These are phyloP conservation scores for Chaetomium strumarium DNA, from an alignment of 2,329 filamentous ascomycete genomes.

Conservation along the genomic window DNA sequence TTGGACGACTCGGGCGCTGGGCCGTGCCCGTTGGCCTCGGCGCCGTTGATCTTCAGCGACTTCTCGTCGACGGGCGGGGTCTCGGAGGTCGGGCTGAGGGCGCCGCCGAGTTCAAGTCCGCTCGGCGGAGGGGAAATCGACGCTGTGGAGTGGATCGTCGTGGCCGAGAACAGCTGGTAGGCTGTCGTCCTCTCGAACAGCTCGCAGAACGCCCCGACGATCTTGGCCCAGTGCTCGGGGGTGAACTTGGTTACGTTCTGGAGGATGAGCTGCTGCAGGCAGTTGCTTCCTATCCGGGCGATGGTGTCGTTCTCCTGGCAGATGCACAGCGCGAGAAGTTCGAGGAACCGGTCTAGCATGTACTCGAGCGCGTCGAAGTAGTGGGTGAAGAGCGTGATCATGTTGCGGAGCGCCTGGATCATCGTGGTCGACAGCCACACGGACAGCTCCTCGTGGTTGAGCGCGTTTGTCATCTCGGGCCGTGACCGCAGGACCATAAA, in stretches of 20 bases:
- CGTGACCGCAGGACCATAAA: slow-evolving; percentile 97
- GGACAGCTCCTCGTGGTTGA: slow-evolving; percentile 93
- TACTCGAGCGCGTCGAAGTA: slow-evolving; percentile 95
- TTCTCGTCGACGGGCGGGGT: slow-evolving; percentile 43
- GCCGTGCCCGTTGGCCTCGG: slow-evolving; percentile 36
- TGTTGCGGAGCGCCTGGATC: slow-evolving; percentile 96
- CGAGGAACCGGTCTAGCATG: slow-evolving; percentile 96
- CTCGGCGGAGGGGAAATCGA: slow-evolving; percentile 48
- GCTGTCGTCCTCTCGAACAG: slow-evolving; percentile 93
- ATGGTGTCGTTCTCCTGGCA: slow-evolving; percentile 99
- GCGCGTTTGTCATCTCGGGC: slow-evolving; percentile 90
- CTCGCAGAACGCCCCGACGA: slow-evolving; percentile 92
- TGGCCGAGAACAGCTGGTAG: slow-evolving; percentile 89
- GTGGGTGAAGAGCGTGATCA: slow-evolving; percentile 98
- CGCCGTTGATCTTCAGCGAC: slow-evolving; percentile 56
- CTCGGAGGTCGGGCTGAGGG: slow-evolving; percentile 38
- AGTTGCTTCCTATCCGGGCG: slow-evolving; percentile 95
- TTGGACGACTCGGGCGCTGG: slow-evolving; percentile 32
- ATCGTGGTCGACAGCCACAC: slow-evolving; percentile 99
- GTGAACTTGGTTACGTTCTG: slow-evolving; percentile 94
- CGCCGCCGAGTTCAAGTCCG: slow-evolving; percentile 45
- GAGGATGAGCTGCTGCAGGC: slow-evolving; percentile 89
- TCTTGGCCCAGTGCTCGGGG: slow-evolving; percentile 82
- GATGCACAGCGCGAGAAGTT: slow-evolving; percentile 90
- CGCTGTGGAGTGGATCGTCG: slow-evolving; percentile 49